These are phyloP conservation scores for Clavispora santaluciae DNA, from an alignment of 805 yeast species.

Conservation along the genomic window DNA sequence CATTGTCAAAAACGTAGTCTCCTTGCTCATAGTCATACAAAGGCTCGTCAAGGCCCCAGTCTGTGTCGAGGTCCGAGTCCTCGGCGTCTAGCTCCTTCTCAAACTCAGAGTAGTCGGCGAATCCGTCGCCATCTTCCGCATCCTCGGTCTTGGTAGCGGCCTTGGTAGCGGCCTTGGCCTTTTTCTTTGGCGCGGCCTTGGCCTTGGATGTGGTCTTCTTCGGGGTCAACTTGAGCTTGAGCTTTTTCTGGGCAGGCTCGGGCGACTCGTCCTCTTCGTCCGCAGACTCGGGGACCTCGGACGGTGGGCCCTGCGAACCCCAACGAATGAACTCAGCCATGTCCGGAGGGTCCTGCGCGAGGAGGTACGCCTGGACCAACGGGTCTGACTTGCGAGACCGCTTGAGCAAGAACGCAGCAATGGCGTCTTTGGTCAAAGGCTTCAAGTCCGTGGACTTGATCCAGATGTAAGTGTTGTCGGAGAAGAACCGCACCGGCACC, in stretches of 20 bases:
- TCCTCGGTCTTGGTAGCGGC: not conserved
- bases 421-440: conserved; percentile 37
- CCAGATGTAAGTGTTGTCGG: conserved; percentile 73
- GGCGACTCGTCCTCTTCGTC: conserved; percentile 45
- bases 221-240: conserved; percentile 12
- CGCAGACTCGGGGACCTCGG: conserved; percentile 22
- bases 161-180: conserved; percentile 5
- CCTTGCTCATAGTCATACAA: conserved; percentile 23
- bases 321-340: conserved; percentile 37
- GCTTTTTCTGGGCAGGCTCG: conserved; percentile 22
- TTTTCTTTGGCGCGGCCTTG: conserved; percentile 8
- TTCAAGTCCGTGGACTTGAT: conserved; percentile 49
- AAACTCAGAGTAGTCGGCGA: conserved; percentile 4
- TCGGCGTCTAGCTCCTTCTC: conserved; percentile 1
- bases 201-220: conserved; percentile 3
- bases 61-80: conserved; percentile 19
- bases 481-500: conserved; percentile 60
- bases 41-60: conserved; percentile 42
- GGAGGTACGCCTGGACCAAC: conserved; percentile 47
- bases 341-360: conserved; percentile 45
- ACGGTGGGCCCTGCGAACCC: conserved; percentile 44
- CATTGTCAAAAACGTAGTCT: conserved; percentile 34
- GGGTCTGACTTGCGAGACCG: conserved; percentile 37
- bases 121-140: conserved; percentile 1
- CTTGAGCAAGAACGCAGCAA: conserved; percentile 32